Base-by-base conservation (phyloP, 495 filamentous ascomycete genomes). In the Neurospora sp. region DNA sequence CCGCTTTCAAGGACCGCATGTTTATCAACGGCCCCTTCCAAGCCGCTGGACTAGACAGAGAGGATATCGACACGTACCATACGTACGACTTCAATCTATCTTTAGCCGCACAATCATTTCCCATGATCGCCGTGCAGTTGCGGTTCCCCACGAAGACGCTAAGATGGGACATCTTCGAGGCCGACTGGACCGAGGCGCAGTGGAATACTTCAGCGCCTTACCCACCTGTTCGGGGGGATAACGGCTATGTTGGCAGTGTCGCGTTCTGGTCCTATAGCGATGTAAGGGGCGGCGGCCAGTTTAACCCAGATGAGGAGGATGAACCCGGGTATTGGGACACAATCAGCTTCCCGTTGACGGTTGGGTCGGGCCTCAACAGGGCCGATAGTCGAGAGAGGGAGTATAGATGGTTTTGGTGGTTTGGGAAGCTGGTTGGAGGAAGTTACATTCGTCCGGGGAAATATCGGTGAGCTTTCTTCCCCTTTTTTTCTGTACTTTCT, bases 371-470 rank as follows among this genome's bases (percentile, higher is more conserved):
- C 18, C 75, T 70, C 69, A 77, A 72, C 71, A 75, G 11, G 42
- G 42, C 0, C 3, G 3, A 44, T 2, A 3, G 2, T 39, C 77
- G 31, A 71, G 78, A 72, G 7, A 69, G 70, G 40, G 74, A 54
- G 18, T 77, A 74, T 18, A 71, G 71, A 40, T 76, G 76, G 16
- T 79, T 77, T 39, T 77, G 75, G 74, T 84, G 83, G 83, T 77
- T 78, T 5, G 83, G 83, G 20, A 76, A 78, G 72, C 69, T 84
- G 73, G 78, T 74, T 4, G 76, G 81, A 38, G 82, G 83, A 11
- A 78, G 74, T 18, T 77, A 79, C 11, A 80, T 84, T 46, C 75
- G 75, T 27, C 76, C 79, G 20, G 83, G 82, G 16, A 80, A 82
- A 37, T 84, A 84, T 70, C 78, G 74, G 72, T 83, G 70, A 77